Conservation (phyloP, 306 rosid species). For the Cucurbita argyrosperma region DNA sequence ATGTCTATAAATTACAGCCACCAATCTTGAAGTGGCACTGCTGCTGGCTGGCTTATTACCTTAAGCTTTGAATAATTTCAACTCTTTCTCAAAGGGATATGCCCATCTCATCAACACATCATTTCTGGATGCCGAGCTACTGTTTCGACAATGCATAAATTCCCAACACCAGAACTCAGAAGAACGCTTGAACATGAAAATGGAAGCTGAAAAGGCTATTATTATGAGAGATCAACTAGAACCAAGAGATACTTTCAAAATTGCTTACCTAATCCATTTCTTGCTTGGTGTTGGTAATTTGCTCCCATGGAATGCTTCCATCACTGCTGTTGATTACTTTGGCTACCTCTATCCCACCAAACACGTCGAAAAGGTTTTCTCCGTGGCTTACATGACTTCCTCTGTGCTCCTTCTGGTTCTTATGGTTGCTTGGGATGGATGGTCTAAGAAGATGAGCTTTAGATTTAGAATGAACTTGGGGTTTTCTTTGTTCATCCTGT, state of each 20-base stretch:
- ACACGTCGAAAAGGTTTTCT: constrained; percentile 70
- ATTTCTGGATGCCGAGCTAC: constrained; percentile 3
- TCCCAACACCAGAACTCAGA: not conserved
- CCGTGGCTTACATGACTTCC: constrained; percentile 66
- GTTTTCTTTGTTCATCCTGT: constrained; percentile 34
- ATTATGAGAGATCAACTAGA: constrained; percentile 24
- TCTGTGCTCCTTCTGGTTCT: constrained; percentile 46
- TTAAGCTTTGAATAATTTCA: constrained; percentile 9
- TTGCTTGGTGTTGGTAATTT: constrained; percentile 79
- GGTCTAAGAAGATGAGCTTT: constrained; percentile 35
- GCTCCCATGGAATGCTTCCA: constrained; percentile 93
- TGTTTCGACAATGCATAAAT: constrained; percentile 10
- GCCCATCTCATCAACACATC: constrained; percentile 33
- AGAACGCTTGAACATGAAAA: constrained; percentile 13
- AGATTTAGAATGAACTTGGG: constrained; percentile 54
- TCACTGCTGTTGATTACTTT: constrained; percentile 90
- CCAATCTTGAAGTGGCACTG: not conserved
- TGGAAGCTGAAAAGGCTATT: constrained; percentile 32
- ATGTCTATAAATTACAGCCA: constrained; percentile 3
- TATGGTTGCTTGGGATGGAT: constrained; percentile 56
- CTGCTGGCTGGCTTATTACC: not conserved
- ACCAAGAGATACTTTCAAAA: constrained; percentile 34
- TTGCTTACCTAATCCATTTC: constrained; percentile 80
- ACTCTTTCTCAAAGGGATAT: constrained; percentile 10
- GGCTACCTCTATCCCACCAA: constrained; percentile 52